Evolutionary conservation across 257 asterid genomes (phyloP).

Genomic region (Jacaranda mimosifolia): DNA sequence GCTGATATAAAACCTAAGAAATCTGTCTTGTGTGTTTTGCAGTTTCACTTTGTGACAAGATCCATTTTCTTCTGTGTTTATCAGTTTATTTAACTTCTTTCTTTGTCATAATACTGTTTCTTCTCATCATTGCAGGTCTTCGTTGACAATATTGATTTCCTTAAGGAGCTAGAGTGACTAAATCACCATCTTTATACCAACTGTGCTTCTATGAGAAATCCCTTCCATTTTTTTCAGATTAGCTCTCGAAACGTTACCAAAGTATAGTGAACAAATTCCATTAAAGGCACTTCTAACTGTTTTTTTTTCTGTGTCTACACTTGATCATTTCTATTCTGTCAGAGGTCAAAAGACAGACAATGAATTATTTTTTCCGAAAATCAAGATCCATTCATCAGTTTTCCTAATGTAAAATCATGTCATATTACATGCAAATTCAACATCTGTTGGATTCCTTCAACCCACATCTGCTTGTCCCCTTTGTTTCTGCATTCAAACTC

Average conservation of each 20-base stretch:
- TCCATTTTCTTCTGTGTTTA: not conserved
- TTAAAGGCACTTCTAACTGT: not conserved
- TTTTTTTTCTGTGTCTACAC: not conserved
- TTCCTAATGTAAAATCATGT: slow-evolving; percentile 31
- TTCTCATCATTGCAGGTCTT: slow-evolving; percentile 53
- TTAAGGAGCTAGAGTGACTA: slow-evolving; percentile 56
- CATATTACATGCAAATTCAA: slow-evolving; percentile 58
- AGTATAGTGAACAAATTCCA: slow-evolving; percentile 2
- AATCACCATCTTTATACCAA: not conserved
- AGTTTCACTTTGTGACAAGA: not conserved
- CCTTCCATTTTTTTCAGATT: slow-evolving; percentile 1
- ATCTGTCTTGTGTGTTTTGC: too few species aligned
- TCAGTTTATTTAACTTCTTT: not conserved
- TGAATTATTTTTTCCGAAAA: slow-evolving; percentile 14
- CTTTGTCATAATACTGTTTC: not conserved
- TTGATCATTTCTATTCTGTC: slow-evolving; percentile 21
- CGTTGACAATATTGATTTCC: slow-evolving; percentile 57
- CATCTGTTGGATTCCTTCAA: slow-evolving; percentile 81
- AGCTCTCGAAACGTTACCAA: not conserved
- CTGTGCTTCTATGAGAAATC: slow-evolving; percentile 4
- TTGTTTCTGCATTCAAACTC: slow-evolving; percentile 83
- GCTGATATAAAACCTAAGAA: too few species aligned
- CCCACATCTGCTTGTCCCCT: slow-evolving; percentile 77
- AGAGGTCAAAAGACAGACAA: slow-evolving; percentile 8
- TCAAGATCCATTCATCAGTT: slow-evolving; percentile 13